Conservation (phyloP, 2,329 filamentous ascomycete genomes). For the Nemania sp. region DNA sequence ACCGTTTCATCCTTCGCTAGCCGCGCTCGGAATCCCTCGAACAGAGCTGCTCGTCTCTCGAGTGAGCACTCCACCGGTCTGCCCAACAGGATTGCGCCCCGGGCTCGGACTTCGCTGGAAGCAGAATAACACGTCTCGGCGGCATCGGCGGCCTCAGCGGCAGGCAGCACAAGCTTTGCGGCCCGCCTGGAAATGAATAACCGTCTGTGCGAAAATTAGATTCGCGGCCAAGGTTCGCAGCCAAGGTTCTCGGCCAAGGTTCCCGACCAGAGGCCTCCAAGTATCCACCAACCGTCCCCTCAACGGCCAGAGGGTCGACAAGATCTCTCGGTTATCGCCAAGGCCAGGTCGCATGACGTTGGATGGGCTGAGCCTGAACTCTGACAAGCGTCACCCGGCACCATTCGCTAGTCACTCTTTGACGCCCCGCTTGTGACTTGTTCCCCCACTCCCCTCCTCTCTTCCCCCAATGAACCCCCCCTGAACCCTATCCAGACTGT, state of each 20-base stretch:
- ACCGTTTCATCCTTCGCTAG: not conserved
- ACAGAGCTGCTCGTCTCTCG: not conserved
- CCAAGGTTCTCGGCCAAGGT: not conserved
- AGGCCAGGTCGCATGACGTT: slow-evolving; percentile 27
- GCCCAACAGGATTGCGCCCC: not conserved
- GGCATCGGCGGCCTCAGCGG: not conserved
- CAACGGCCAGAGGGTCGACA: slow-evolving; percentile 6
- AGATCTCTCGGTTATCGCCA: slow-evolving; percentile 24
- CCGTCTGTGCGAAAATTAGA: not conserved
- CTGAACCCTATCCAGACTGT: not conserved
- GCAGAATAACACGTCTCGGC: slow-evolving; percentile 5
- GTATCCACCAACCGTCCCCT: not conserved
- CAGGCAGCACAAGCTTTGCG: slow-evolving; percentile 11
- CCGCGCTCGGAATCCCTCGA: not conserved
- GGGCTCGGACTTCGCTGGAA: slow-evolving; percentile 1
- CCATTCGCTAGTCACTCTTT: slow-evolving; percentile 28
- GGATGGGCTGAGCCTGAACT: slow-evolving; percentile 23
- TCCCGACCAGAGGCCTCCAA: slow-evolving; percentile 19
- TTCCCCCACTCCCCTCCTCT: slow-evolving; percentile 16
- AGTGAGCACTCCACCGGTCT: no score
- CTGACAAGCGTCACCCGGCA: slow-evolving; percentile 15
- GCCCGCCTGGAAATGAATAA: slow-evolving; percentile 12
- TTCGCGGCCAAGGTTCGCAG: not conserved
- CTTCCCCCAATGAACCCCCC: slow-evolving; percentile 7
- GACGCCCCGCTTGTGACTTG: slow-evolving; percentile 25